Conservation (phyloP, 805 yeast genomes). For the Nakazawaea ambrosiae region DNA sequence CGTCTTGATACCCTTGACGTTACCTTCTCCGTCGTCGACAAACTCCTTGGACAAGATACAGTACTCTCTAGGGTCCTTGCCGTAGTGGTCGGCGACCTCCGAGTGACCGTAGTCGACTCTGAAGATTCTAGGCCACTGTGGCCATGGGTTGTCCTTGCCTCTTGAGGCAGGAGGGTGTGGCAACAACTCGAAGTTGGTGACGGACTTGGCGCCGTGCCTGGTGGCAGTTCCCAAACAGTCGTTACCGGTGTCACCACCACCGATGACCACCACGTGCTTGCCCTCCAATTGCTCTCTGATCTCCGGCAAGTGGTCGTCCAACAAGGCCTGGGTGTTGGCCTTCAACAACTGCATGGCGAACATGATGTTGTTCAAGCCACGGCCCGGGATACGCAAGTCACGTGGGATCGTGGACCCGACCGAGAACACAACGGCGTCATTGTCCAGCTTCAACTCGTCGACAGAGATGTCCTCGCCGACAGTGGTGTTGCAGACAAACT, state of each 20-base stretch:
- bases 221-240: slow-evolving; percentile 97
- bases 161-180: slow-evolving; percentile 87
- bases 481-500: slow-evolving; percentile 67
- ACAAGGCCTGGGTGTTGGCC: slow-evolving; percentile 83
- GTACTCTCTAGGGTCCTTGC: slow-evolving; percentile 96
- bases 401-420: slow-evolving; percentile 97
- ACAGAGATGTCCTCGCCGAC: slow-evolving; percentile 79
- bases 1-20: slow-evolving; percentile 91
- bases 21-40: slow-evolving; percentile 90
- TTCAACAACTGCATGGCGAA: slow-evolving; percentile 91
- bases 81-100: slow-evolving; percentile 91
- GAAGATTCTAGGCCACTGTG: slow-evolving; percentile 98
- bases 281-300: slow-evolving; percentile 68
- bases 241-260: slow-evolving; percentile 99
- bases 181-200: slow-evolving; percentile 85
- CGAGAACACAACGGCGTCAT: slow-evolving; percentile 85
- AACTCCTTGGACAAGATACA: slow-evolving; percentile 93
- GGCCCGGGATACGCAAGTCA: slow-evolving; percentile 90
- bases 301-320: slow-evolving; percentile 72
- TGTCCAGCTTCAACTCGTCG: slow-evolving; percentile 52
- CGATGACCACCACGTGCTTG: slow-evolving; percentile 91
- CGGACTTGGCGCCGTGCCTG: slow-evolving; percentile 94
- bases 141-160: slow-evolving; percentile 98
- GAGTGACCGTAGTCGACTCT: slow-evolving; percentile 97
- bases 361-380: slow-evolving; percentile 83